Conservation (phyloP, 345 rosid genomes). For the Passiflora organensis region DNA sequence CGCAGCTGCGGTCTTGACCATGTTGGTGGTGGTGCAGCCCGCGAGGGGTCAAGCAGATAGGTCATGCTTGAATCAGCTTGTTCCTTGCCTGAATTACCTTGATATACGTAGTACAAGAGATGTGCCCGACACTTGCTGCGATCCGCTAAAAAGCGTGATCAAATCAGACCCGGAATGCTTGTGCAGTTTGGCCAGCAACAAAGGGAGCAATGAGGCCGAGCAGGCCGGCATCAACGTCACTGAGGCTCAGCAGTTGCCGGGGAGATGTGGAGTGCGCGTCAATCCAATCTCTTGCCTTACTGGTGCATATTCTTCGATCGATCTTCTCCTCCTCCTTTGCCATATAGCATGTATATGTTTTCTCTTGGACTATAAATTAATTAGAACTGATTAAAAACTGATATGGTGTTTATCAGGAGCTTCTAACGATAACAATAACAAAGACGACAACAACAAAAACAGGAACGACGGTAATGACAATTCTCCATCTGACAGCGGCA, state of each 20-base stretch:
- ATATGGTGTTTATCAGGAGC: background rate
- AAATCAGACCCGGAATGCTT: conserved; percentile 49
- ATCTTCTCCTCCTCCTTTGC: too few relatives aligned
- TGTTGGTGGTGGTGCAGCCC: background rate
- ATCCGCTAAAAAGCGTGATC: conserved; percentile 54
- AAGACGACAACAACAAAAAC: background rate
- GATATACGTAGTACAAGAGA: conserved; percentile 48
- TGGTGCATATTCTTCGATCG: background rate
- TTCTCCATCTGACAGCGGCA: too few relatives aligned
- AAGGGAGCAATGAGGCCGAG: conserved; percentile 46
- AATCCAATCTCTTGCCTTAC: conserved; percentile 55
- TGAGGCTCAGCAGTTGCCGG: conserved; percentile 66
- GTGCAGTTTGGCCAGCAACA: conserved; percentile 56
- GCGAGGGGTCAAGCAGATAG: conserved; percentile 18
- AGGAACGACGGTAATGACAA: background rate
- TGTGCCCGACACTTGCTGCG: conserved; percentile 55
- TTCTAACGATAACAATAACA: background rate
- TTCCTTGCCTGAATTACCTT: conserved; percentile 55
- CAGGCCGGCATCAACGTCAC: conserved; percentile 51
- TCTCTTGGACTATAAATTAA: background rate
- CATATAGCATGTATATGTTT: background rate
- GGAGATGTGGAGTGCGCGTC: conserved; percentile 58
- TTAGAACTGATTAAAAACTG: background rate
- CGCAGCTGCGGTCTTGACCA: background rate
- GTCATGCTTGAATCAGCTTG: conserved; percentile 47